Evolutionary conservation across 2,329 filamentous ascomycete species (phyloP).

Genomic region (Beauveria scarabaeidicola): DNA sequence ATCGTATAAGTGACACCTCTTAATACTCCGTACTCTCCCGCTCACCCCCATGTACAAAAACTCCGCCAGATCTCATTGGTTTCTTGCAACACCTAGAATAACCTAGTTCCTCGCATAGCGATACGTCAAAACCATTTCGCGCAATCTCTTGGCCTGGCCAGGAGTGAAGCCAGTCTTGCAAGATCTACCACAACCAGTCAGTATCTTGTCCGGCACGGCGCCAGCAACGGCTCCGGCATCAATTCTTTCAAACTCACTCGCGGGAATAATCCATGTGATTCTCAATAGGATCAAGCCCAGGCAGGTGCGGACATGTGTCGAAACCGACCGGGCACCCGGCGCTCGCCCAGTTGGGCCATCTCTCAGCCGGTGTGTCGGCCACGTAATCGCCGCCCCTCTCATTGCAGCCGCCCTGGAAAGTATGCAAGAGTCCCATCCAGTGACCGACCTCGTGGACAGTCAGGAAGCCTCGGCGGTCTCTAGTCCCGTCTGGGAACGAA

Average conservation of each 20-base stretch:
- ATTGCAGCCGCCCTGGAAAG: conserved; percentile 36
- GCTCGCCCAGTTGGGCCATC: conserved; percentile 17
- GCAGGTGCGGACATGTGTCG: conserved; percentile 25
- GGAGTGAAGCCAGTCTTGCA: conserved; percentile 3
- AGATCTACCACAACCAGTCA: background rate
- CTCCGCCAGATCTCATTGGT: no score
- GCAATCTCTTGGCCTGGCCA: background rate
- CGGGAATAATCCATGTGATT: conserved; percentile 32
- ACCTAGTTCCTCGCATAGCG: background rate
- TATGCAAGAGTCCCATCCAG: conserved; percentile 41
- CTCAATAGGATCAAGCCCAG: conserved; percentile 28
- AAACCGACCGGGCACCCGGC: conserved; percentile 29
- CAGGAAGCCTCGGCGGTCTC: conserved; percentile 27
- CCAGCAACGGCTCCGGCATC: no score
- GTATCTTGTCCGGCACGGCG: background rate
- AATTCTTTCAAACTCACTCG: background rate
- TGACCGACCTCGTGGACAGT: conserved; percentile 37
- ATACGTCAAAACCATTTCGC: background rate
- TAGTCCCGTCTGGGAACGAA: conserved; percentile 29
- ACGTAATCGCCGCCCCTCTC: conserved; percentile 28
- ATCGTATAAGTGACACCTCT: background rate
- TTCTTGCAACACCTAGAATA: background rate
- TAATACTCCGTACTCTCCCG: no score
- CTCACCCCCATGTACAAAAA: background rate
- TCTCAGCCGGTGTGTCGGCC: conserved; percentile 32